Evolutionary conservation across 2,329 filamentous ascomycete species (phyloP).

Genomic region (Tricladium varicosporioides): DNA sequence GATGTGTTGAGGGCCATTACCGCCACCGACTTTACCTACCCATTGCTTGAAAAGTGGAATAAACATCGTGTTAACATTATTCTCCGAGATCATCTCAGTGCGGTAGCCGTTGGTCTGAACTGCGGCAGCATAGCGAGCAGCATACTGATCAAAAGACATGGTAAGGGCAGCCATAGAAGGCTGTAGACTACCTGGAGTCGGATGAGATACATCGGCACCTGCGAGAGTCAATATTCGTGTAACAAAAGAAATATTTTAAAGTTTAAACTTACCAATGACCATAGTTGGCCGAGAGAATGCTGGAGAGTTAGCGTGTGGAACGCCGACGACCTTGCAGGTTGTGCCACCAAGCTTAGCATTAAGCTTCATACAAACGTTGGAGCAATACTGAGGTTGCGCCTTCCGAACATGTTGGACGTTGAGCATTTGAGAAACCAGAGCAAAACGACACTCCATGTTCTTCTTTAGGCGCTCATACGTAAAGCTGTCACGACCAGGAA

Average conservation of each 20-base stretch:
- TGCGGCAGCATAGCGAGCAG: conserved; percentile 73
- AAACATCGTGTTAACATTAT: conserved; percentile 67
- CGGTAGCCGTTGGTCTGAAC: conserved; percentile 82
- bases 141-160: conserved; percentile 70
- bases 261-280: conserved; percentile 58
- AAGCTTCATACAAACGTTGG: conserved; percentile 94
- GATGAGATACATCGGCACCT: conserved; percentile 88
- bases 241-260: not conserved
- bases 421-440: conserved; percentile 79
- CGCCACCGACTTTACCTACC: conserved; percentile 52
- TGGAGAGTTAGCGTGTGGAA: conserved; percentile 15
- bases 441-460: conserved; percentile 79
- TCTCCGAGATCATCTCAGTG: conserved; percentile 70
- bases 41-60: conserved; percentile 63
- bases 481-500: conserved; percentile 67
- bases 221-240: conserved; percentile 49
- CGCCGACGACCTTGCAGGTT: conserved; percentile 48
- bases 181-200: conserved; percentile 61
- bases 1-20: conserved; percentile 65
- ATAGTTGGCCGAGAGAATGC: conserved; percentile 62
- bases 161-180: conserved; percentile 87
- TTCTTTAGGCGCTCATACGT: conserved; percentile 88
- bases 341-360: conserved; percentile 91
- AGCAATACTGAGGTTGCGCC: conserved; percentile 78
- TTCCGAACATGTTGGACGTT: conserved; percentile 67